Evolutionary conservation across 805 yeast species (phyloP).

Genomic region (Metschnikowia similis): DNA sequence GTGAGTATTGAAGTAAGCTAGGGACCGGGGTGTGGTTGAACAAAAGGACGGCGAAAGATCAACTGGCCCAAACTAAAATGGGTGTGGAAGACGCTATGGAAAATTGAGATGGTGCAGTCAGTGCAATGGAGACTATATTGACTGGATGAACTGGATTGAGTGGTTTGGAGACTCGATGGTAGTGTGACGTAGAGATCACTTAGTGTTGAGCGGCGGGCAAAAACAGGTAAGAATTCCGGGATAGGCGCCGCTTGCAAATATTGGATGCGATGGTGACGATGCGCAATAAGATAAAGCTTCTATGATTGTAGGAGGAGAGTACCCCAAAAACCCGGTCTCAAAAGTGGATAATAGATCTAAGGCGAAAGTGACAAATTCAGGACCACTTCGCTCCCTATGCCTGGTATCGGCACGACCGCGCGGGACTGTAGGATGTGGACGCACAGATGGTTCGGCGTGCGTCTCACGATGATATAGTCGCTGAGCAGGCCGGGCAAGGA

Average conservation of each 20-base stretch:
- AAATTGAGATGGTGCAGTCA: not conserved
- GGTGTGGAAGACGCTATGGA: not conserved
- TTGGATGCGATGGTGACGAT: not conserved
- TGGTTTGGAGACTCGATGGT: not conserved
- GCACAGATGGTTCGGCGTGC: conserved; percentile 2
- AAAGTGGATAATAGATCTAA: not conserved
- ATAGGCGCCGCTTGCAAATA: not conserved
- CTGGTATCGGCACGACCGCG: conserved; percentile 2
- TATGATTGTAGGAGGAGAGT: not conserved
- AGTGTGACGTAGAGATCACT: conserved; percentile 2
- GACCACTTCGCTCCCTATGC: conserved; percentile 4
- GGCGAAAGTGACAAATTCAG: conserved; percentile 1
- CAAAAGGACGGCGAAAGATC: too few relatives aligned
- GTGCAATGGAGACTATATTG: not conserved
- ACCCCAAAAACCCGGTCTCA: not conserved
- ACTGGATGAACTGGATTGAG: too few relatives aligned
- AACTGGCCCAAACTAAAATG: not conserved
- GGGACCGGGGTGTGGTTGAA: not conserved
- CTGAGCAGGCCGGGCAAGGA: not conserved
- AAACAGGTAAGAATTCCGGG: not conserved
- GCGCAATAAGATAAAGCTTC: not conserved
- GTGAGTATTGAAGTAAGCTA: conserved; percentile 1
- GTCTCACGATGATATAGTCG: not conserved
- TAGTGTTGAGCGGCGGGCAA: conserved; percentile 3
- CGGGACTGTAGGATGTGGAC: conserved; percentile 2